Percentiles rank a stretch among this genome's conserved stretches.
phyloP scores from a whole-genome alignment of 345 rosid species.

The Rhodomyrtus tomentosa region DNA sequence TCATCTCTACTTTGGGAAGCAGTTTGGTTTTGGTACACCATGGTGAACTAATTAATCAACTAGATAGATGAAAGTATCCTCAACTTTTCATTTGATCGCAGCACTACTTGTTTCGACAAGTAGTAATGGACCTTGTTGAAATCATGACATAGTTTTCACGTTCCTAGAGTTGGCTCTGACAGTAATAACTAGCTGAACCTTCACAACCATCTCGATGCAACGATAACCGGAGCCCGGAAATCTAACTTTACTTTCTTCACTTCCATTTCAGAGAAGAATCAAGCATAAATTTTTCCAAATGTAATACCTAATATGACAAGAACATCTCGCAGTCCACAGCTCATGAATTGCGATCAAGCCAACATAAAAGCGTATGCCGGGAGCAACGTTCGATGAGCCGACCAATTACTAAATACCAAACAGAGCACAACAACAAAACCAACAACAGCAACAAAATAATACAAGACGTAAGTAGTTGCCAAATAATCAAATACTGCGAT shows the following conservation, averaged over 20 bases:
- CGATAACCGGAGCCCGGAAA: background rate
- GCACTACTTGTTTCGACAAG: background rate
- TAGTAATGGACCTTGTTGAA: background rate
- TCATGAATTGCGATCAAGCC: background rate
- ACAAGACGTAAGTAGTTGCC: too few relatives aligned
- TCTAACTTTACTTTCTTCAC: background rate
- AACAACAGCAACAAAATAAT: background rate
- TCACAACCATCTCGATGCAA: background rate
- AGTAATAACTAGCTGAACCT: background rate
- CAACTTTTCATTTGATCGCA: background rate
- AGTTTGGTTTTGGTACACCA: background rate
- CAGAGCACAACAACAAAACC: background rate
- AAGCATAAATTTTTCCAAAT: background rate
- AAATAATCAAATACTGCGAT: too few relatives aligned
- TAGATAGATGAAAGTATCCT: background rate
- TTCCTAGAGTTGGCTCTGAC: background rate
- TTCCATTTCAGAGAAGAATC: background rate
- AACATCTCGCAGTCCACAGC: background rate
- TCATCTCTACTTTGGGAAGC: background rate
- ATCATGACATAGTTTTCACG: background rate
- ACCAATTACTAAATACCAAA: background rate
- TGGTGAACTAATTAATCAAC: background rate
- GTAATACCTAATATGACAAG: background rate
- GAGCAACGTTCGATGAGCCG: background rate
- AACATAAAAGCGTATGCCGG: background rate